These are phyloP conservation scores for Brassica nigra DNA, from an alignment of 345 rosid species.

Conservation along the genomic window DNA sequence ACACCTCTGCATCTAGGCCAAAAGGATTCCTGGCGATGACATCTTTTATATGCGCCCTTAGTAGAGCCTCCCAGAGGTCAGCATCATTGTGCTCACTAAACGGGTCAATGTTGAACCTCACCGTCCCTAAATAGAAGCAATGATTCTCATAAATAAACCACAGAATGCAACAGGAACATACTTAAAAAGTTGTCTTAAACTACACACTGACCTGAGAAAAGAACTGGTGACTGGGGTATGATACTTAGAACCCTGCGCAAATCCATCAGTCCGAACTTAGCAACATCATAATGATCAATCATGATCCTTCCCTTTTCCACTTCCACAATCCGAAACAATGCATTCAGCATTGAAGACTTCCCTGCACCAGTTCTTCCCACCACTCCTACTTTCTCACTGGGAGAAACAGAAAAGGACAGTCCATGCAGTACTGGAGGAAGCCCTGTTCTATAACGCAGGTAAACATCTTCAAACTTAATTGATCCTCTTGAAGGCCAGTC, in stretches of 20 bases:
- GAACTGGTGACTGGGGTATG: slow-evolving; percentile 95
- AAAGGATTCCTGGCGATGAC: slow-evolving; percentile 64
- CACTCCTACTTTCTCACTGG: slow-evolving; percentile 83
- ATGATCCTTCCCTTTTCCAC: slow-evolving; percentile 72
- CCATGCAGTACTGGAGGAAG: slow-evolving; percentile 91
- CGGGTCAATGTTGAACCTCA: slow-evolving; percentile 89
- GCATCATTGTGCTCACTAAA: slow-evolving; percentile 83
- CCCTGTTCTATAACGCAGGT: slow-evolving; percentile 85
- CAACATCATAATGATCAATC: slow-evolving; percentile 67
- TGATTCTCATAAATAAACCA: neutral
- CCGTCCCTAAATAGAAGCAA: slow-evolving; percentile 59
- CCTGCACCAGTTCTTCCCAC: slow-evolving; percentile 99
- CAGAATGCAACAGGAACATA: neutral
- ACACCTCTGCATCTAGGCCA: slow-evolving; percentile 82
- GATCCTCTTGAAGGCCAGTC: slow-evolving; percentile 89
- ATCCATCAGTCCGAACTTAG: slow-evolving; percentile 74
- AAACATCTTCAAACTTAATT: slow-evolving; percentile 75
- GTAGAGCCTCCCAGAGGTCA: slow-evolving; percentile 92
- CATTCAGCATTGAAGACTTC: slow-evolving; percentile 93
- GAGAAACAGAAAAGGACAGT: slow-evolving; percentile 57
- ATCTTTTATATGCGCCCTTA: slow-evolving; percentile 86
- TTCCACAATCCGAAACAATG: slow-evolving; percentile 86
- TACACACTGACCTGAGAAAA: slow-evolving; percentile 70
- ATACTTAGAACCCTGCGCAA: slow-evolving; percentile 78
- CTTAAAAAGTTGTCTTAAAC: neutral